A percentile compares a stretch with the other conserved stretches of the same genome.
phyloP scores from a whole-genome alignment of 2,329 filamentous ascomycete species.

The Aspergillus sp. region DNA sequence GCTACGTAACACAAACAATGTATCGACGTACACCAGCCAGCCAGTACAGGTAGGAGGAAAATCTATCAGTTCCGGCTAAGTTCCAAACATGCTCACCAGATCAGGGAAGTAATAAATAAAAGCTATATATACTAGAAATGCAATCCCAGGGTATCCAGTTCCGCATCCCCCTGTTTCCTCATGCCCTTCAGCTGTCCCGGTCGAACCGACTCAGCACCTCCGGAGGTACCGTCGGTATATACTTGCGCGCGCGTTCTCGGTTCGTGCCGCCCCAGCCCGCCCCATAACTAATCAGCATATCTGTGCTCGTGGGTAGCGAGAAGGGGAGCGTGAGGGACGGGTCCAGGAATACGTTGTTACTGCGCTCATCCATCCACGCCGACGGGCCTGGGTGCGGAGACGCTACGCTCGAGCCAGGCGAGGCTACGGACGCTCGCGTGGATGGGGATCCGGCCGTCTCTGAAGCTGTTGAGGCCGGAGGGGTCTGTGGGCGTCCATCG shows the following conservation, averaged over 20 bases:
- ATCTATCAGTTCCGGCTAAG: neutral
- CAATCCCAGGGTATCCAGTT: constrained; percentile 5
- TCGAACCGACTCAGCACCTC: constrained; percentile 92
- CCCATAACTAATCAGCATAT: constrained; percentile 95
- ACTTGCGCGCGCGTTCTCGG: constrained; percentile 87
- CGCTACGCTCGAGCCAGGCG: constrained; percentile 26
- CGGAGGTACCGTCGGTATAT: constrained; percentile 90
- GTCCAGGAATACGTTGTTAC: constrained; percentile 68
- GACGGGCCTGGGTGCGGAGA: constrained; percentile 28
- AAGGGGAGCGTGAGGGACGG: constrained; percentile 93
- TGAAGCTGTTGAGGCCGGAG: constrained; percentile 16
- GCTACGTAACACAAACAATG: neutral
- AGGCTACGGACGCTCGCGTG: constrained; percentile 19
- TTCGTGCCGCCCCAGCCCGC: constrained; percentile 93
- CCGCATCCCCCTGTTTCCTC: neutral
- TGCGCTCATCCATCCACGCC: constrained; percentile 28
- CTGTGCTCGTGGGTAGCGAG: constrained; percentile 89
- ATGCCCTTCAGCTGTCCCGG: constrained; percentile 37
- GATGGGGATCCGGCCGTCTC: constrained; percentile 26
- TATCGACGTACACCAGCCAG: neutral
- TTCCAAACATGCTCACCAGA: neutral
- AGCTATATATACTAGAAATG: constrained; percentile 14
- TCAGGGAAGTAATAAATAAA: neutral
- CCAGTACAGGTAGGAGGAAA: neutral
- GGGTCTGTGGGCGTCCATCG: constrained; percentile 34